phyloP scores from a whole-genome alignment of 2,329 filamentous ascomycete species.

The Pleomassaria siparia region DNA sequence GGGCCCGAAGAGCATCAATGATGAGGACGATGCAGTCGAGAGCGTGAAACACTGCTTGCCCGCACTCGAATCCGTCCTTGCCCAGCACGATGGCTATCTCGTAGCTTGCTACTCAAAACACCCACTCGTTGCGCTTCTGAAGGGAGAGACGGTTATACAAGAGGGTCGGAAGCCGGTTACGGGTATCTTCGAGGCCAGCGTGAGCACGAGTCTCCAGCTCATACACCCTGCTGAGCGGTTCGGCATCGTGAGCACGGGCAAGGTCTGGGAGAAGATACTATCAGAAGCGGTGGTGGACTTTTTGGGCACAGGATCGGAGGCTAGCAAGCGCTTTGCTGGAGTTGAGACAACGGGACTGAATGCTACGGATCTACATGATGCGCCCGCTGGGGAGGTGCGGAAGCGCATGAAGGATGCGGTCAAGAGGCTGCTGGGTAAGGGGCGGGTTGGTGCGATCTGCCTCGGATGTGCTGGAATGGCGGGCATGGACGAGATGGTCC shows the following conservation, averaged over 20 bases:
- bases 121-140: constrained; percentile 67
- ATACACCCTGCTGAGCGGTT: constrained; percentile 60
- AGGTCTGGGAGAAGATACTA: constrained; percentile 78
- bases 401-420: constrained; percentile 70
- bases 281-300: constrained; percentile 64
- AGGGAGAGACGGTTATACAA: constrained; percentile 43
- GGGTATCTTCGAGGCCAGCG: constrained; percentile 86
- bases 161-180: constrained; percentile 58
- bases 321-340: constrained; percentile 65
- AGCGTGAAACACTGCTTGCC: constrained; percentile 65
- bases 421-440: constrained; percentile 60
- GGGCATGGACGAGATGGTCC: constrained; percentile 76
- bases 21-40: constrained; percentile 65
- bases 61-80: constrained; percentile 51
- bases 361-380: constrained; percentile 76
- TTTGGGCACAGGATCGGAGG: constrained; percentile 54
- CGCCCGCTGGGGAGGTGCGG: constrained; percentile 64
- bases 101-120: constrained; percentile 89
- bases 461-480: constrained; percentile 93
- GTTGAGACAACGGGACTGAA: constrained; percentile 80
- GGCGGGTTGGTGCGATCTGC: constrained; percentile 67
- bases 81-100: constrained; percentile 71
- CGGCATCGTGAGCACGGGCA: constrained; percentile 87
- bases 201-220: constrained; percentile 64
- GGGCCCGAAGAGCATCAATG: constrained; percentile 76